Evolutionary conservation across 768 basidiomycete genomes (phyloP).

Genomic region (Xanthoconium stramineum): DNA sequence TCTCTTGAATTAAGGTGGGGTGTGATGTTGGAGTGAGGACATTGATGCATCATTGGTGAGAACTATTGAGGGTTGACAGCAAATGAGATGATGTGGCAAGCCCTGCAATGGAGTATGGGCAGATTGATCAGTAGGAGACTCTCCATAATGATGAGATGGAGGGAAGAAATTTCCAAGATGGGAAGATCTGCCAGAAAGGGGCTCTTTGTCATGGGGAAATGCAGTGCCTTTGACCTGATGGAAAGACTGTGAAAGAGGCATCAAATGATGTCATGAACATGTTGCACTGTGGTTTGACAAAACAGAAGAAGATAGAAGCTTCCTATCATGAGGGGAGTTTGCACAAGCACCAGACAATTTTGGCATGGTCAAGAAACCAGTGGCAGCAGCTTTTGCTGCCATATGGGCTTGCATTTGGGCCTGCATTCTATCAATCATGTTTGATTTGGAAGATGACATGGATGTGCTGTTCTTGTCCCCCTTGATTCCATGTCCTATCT

Average conservation of each 20-base stretch:
- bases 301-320: neutral
- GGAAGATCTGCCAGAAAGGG: neutral
- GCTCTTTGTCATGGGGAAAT: neutral
- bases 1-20: neutral
- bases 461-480: neutral
- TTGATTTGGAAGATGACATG: neutral
- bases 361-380: neutral
- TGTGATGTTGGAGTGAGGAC: neutral
- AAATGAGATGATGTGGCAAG: neutral
- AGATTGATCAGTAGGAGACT: neutral
- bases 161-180: neutral
- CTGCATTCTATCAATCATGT: neutral
- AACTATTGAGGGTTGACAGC: neutral
- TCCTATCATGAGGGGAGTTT: neutral
- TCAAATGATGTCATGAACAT: neutral
- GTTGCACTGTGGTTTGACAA: neutral
- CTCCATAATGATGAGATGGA: neutral
- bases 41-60: neutral
- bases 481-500: neutral
- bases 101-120: neutral
- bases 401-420: neutral
- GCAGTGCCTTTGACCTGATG: neutral
- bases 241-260: neutral
- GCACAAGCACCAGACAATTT: neutral
- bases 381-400: neutral